These are phyloP conservation scores for Carex littledalei DNA, from an alignment of 176 grass and related monocot species.

Conservation along the genomic window DNA sequence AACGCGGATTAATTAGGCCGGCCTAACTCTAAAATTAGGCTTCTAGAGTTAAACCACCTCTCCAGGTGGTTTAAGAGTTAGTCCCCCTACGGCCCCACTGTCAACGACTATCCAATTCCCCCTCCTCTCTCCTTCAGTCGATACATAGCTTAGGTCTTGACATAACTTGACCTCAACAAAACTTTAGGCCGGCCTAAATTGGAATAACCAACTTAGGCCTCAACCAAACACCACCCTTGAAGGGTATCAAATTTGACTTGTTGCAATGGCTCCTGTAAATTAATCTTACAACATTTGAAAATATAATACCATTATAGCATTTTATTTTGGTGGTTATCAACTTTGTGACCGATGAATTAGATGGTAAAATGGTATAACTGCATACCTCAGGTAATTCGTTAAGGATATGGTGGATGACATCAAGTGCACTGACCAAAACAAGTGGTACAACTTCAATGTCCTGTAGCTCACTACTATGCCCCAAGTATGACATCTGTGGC, in stretches of 20 bases:
- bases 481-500: conserved; percentile 42
- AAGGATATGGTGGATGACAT: conserved; percentile 51
- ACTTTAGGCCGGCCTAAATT: too few relatives aligned
- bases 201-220: too few relatives aligned
- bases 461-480: conserved; percentile 36
- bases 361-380: conserved; percentile 6
- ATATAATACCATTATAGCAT: neutral
- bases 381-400: conserved; percentile 63
- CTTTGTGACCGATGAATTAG: neutral
- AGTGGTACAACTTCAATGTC: conserved; percentile 58
- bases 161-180: too few relatives aligned
- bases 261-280: neutral
- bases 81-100: too few relatives aligned
- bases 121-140: too few relatives aligned
- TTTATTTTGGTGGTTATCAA: neutral
- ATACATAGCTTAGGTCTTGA: too few relatives aligned
- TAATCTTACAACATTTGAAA: neutral
- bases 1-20: too few relatives aligned
- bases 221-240: too few relatives aligned
- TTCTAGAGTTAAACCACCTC: too few relatives aligned
- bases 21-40: too few relatives aligned
- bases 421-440: conserved; percentile 60
- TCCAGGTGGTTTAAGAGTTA: too few relatives aligned
- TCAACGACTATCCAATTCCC: too few relatives aligned
- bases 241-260: neutral